Evolutionary conservation across 75 land plant genomes (phyloP).

Genomic region (Isoetes taiwanensis): DNA sequence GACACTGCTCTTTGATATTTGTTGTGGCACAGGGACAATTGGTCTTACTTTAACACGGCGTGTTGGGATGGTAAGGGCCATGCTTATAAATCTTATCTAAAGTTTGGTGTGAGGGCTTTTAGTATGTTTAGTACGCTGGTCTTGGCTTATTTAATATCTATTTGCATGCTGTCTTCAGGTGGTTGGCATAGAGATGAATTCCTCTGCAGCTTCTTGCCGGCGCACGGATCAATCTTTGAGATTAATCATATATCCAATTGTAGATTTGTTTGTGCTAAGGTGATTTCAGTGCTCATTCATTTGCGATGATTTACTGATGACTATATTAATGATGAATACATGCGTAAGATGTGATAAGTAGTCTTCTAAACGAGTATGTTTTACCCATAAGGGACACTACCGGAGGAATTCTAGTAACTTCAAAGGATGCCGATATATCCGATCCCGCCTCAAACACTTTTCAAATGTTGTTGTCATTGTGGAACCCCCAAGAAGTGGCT

Average conservation of each 20-base stretch:
- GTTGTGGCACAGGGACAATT: constrained; percentile 99
- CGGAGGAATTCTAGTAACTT: not conserved
- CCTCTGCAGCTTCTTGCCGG: constrained; percentile 79
- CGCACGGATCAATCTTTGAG: constrained; percentile 78
- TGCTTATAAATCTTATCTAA: not conserved
- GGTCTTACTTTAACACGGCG: constrained; percentile 87
- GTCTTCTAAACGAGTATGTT: constrained; percentile 67
- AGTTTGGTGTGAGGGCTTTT: not conserved
- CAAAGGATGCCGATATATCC: not conserved
- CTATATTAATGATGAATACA: constrained; percentile 22
- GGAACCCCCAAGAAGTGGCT: constrained; percentile 92
- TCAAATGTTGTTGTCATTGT: constrained; percentile 88
- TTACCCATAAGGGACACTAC: constrained; percentile 7
- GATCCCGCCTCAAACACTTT: constrained; percentile 18
- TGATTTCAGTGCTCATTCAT: no score
- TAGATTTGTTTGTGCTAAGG: constrained; percentile 86
- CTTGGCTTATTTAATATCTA: not conserved
- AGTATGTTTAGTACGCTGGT: constrained; percentile 7
- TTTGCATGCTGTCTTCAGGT: constrained; percentile 35
- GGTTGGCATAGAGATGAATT: constrained; percentile 96
- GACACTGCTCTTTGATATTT: constrained; percentile 91
- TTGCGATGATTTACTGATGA: no score
- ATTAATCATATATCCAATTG: constrained; percentile 86
- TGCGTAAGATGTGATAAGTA: constrained; percentile 90
- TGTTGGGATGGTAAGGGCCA: constrained; percentile 77